phyloP scores from a whole-genome alignment of 345 rosid species.

The Erysimum cheiranthoides region DNA sequence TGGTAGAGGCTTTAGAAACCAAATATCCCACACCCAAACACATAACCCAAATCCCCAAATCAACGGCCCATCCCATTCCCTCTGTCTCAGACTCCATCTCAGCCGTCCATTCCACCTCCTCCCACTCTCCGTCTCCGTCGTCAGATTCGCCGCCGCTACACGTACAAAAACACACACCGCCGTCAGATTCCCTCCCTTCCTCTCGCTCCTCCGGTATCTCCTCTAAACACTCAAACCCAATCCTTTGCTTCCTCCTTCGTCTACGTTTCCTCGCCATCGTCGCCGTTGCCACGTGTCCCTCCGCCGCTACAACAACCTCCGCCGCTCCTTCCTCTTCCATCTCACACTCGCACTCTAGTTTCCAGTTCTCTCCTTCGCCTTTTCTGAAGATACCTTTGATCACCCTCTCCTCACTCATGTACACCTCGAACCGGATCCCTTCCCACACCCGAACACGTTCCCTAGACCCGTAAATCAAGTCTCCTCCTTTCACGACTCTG shows the following conservation, averaged over 20 bases:
- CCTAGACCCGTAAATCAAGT: slow-evolving; percentile 63
- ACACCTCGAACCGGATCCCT: slow-evolving; percentile 78
- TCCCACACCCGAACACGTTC: slow-evolving; percentile 62
- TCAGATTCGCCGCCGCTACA: slow-evolving; percentile 44
- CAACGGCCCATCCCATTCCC: slow-evolving; percentile 76
- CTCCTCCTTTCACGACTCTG: slow-evolving; percentile 52
- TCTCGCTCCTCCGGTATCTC: slow-evolving; percentile 83
- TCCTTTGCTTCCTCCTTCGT: slow-evolving; percentile 40
- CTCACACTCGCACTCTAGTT: slow-evolving; percentile 62
- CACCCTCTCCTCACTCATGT: slow-evolving; percentile 61
- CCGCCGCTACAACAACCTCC: slow-evolving; percentile 67
- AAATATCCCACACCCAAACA: slow-evolving; percentile 80
- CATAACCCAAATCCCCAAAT: slow-evolving; percentile 82
- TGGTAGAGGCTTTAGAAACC: slow-evolving; percentile 70
- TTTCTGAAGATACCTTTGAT: slow-evolving; percentile 65
- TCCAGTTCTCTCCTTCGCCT: slow-evolving; percentile 60
- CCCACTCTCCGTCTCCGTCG: slow-evolving; percentile 44
- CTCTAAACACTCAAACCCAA: slow-evolving; percentile 53
- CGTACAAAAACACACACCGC: slow-evolving; percentile 48
- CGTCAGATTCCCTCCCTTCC: slow-evolving; percentile 48
- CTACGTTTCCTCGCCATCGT: slow-evolving; percentile 54
- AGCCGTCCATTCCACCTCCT: slow-evolving; percentile 42
- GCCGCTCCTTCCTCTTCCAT: slow-evolving; percentile 41
- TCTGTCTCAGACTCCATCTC: slow-evolving; percentile 58
- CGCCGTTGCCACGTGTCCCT: slow-evolving; percentile 56